A percentile compares a stretch with the other conserved stretches of the same genome.
These are phyloP conservation scores for Paspalum notatum DNA, from an alignment of 176 grass and related monocot genomes.

Conservation along the genomic window DNA sequence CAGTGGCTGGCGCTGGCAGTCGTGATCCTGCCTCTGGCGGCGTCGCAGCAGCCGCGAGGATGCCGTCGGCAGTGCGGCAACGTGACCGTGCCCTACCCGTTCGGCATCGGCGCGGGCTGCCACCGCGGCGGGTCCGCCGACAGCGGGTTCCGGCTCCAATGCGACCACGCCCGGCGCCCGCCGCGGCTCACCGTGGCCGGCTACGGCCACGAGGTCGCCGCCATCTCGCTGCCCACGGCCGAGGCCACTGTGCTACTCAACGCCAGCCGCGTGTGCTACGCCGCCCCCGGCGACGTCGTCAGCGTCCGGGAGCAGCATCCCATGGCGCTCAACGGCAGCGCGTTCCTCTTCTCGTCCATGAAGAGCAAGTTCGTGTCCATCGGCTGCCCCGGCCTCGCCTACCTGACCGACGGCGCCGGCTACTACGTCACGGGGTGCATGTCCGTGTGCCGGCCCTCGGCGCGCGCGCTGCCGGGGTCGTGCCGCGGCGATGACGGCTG, in stretches of 20 bases:
- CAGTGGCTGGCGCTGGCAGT: background rate
- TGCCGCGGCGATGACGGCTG: conserved; percentile 56
- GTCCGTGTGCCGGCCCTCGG: conserved; percentile 46
- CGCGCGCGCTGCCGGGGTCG: conserved; percentile 31
- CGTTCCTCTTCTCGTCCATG: conserved; percentile 50
- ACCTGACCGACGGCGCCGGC: conserved; percentile 38
- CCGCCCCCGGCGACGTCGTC: background rate
- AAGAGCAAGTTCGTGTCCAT: conserved; percentile 58
- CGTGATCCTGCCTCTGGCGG: background rate
- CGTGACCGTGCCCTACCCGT: conserved; percentile 63
- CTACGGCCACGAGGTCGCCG: conserved; percentile 37
- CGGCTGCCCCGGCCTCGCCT: conserved; percentile 52
- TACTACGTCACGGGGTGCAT: conserved; percentile 44
- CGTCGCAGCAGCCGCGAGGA: conserved; percentile 33
- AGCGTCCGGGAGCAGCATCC: background rate
- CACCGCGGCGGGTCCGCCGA: background rate
- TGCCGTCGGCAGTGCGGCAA: conserved; percentile 58
- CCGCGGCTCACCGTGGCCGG: conserved; percentile 32
- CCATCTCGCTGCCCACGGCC: conserved; percentile 40
- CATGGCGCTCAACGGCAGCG: conserved; percentile 30
- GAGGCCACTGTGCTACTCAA: conserved; percentile 42
- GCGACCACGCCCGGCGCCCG: conserved; percentile 37
- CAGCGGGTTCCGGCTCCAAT: conserved; percentile 41
- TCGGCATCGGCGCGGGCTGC: conserved; percentile 55
- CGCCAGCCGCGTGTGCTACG: conserved; percentile 54